Evolutionary conservation across 2,329 filamentous ascomycete species (phyloP).

Genomic region (Sporothrix euskadiensis): DNA sequence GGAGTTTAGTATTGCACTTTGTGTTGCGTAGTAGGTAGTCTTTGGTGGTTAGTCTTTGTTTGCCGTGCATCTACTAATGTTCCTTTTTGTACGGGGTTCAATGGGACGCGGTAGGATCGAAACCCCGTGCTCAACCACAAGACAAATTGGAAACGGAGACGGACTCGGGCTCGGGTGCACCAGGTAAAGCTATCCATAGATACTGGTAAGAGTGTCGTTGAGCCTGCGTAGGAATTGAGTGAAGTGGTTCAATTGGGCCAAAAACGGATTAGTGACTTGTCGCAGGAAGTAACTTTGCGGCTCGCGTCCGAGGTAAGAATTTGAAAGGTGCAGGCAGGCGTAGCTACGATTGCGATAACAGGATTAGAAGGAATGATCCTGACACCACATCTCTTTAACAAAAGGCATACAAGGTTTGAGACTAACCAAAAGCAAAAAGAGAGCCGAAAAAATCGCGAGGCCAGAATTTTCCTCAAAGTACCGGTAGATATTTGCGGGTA

Average conservation of each 20-base stretch:
- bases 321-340: background rate
- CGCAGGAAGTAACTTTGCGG: background rate
- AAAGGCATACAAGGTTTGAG: background rate
- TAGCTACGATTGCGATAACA: no score
- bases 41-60: background rate
- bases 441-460: background rate
- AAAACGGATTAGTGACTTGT: background rate
- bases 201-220: background rate
- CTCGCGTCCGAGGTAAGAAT: background rate
- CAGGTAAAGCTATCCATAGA: background rate
- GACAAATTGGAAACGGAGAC: conserved; percentile 17
- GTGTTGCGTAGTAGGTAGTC: background rate
- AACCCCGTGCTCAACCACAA: background rate
- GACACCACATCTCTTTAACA: background rate
- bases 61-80: background rate
- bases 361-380: background rate
- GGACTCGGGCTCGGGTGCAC: background rate
- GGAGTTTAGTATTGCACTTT: background rate
- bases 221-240: background rate
- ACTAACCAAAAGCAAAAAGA: background rate
- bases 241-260: background rate
- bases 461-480: background rate
- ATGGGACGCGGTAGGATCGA: background rate
- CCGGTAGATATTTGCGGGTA: background rate
- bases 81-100: background rate